Conservation (phyloP, 2,329 filamentous ascomycete genomes). For the Elsinoe australis region DNA sequence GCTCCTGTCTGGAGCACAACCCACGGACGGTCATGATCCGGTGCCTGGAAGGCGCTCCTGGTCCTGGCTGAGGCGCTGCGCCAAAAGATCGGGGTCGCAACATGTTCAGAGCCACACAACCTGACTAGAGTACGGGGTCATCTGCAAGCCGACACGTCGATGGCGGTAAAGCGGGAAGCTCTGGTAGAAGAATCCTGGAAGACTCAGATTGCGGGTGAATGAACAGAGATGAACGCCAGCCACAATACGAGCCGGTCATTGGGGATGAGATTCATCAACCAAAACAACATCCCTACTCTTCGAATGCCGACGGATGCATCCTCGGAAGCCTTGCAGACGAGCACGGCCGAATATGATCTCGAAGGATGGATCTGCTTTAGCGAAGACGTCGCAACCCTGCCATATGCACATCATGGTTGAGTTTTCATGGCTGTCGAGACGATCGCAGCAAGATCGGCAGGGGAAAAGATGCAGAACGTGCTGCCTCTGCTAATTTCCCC, state of each 20-base stretch:
- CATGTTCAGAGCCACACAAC: too few relatives aligned
- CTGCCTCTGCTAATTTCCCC: not conserved
- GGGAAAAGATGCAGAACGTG: not conserved
- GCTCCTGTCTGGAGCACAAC: conserved; percentile 4
- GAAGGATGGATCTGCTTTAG: too few relatives aligned
- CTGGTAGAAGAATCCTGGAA: conserved; percentile 2
- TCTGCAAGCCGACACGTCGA: conserved; percentile 8
- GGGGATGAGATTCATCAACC: too few relatives aligned
- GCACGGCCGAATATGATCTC: too few relatives aligned
- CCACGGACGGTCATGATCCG: conserved; percentile 8
- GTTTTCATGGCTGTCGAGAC: too few relatives aligned
- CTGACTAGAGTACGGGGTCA: too few relatives aligned
- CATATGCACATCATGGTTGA: too few relatives aligned
- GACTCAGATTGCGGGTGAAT: not conserved
- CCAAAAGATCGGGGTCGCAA: conserved; percentile 4
- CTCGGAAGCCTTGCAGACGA: too few relatives aligned
- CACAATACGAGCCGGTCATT: not conserved
- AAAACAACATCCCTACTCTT: too few relatives aligned
- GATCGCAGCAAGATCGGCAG: not conserved
- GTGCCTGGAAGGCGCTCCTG: conserved; percentile 1
- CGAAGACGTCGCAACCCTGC: too few relatives aligned
- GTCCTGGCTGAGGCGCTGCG: conserved; percentile 6
- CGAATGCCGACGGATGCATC: too few relatives aligned
- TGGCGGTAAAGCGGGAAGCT: not conserved
- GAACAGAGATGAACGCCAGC: conserved; percentile 3